Base-by-base conservation (phyloP, 2,329 filamentous ascomycete species). In the Diaporthe sp. region DNA sequence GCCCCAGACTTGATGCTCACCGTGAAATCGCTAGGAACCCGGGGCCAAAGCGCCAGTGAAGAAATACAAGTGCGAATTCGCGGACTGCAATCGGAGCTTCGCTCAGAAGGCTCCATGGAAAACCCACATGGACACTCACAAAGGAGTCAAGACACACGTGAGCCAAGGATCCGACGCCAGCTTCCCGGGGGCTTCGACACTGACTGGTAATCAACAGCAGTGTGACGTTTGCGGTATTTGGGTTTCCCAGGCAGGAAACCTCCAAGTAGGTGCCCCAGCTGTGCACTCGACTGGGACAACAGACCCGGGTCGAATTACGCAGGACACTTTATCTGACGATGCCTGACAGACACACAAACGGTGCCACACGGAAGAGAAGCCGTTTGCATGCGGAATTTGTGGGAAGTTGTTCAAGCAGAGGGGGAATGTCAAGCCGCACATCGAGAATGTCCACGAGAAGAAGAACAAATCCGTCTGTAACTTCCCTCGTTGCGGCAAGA, bases 61-160 rank as follows among this genome's bases (percentile, higher is more conserved):
- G 82, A 86, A 92, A 79, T 95, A 96, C 81, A 85, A 89, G 25
- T 99, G 97, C 84, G 89, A 88, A 27, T 88, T 95, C 51, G 89
- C 91, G 10, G 90, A 90, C 53, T 98, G 96, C 83, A 87, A 88
- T 78, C 97, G 97, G 86, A 91, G 89, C 76, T 98, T 98, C 83
- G 91, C 91, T 75, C 96, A 98, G 81, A 97, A 96, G 84, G 98
- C 96, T 1, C 96, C 98, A 79, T 88, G 98, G 15, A 94, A 97
- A 75, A 98, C 97, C 65, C 97, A 99, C 82, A 92, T 91, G 59
- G 90, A 96, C 77, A 93, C 94, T 6, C 97, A 99, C 83, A 98
- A 94, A 2, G 97, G 97, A 22, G 92, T 94, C 71, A 97, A 95
- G 82, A 96, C 96, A 75, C 98, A 96, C 82, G 93, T 97, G 86